These are phyloP conservation scores for Spinacia oleracea DNA, from an alignment of 179 eudicot genomes.

Conservation along the genomic window DNA sequence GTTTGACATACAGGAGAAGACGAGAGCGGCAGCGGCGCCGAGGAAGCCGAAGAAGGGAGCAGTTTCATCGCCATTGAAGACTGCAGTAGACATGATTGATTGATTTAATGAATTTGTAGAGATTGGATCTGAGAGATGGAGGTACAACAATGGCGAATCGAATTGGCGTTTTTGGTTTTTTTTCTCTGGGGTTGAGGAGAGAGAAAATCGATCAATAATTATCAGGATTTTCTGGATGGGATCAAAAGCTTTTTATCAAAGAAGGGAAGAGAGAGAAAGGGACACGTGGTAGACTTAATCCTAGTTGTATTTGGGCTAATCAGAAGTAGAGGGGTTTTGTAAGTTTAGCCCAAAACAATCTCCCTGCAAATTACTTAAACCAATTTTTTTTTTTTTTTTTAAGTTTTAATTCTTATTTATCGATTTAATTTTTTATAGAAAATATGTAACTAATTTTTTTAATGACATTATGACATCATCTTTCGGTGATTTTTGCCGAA, in stretches of 20 bases:
- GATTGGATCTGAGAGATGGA: conserved; percentile 31
- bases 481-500: no score
- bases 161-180: background rate
- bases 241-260: background rate
- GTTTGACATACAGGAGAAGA: conserved; percentile 68
- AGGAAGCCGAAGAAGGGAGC: conserved; percentile 84
- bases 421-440: no score
- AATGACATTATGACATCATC: no score
- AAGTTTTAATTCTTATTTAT: no score
- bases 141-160: conserved; percentile 20
- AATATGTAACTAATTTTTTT: no score
- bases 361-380: no score
- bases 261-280: background rate
- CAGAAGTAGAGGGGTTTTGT: no score
- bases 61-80: conserved; percentile 74
- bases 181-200: conserved; percentile 7
- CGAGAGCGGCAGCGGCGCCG: conserved; percentile 80
- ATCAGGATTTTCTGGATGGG: conserved; percentile 16
- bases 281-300: background rate
- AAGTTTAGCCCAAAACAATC: no score
- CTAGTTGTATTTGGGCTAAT: no score
- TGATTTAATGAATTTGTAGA: background rate
- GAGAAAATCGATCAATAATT: conserved; percentile 4
- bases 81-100: conserved; percentile 35
- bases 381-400: no score